These are phyloP conservation scores for Syncephalastrum racemosum DNA, from an alignment of 371 early-diverging fungal species.

Conservation along the genomic window DNA sequence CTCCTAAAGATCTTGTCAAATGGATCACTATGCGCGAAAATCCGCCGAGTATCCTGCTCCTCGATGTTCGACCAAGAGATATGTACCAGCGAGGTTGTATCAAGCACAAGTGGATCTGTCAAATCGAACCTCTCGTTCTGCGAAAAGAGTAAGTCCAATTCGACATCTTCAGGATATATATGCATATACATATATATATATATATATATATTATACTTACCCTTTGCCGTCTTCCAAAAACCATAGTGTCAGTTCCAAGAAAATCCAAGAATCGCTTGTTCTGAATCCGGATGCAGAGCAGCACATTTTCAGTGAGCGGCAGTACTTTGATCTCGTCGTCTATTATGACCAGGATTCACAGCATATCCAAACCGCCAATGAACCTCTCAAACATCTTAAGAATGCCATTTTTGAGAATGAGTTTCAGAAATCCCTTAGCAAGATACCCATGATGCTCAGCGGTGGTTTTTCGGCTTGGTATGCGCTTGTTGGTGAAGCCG, in stretches of 20 bases:
- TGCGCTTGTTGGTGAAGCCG: slow-evolving; percentile 37
- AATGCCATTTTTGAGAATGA: slow-evolving; percentile 64
- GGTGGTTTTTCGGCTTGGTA: slow-evolving; percentile 83
- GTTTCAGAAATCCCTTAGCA: slow-evolving; percentile 42
- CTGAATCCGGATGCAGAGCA: slow-evolving; percentile 51
- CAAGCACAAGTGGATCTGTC: slow-evolving; percentile 66
- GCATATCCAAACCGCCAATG: slow-evolving; percentile 10
- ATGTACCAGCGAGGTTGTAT: slow-evolving; percentile 74
- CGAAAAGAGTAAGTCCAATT: slow-evolving; percentile 47
- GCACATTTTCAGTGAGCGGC: slow-evolving; percentile 61
- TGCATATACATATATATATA: not conserved
- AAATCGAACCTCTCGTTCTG: slow-evolving; percentile 79
- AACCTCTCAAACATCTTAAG: slow-evolving; percentile 39
- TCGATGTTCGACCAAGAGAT: slow-evolving; percentile 79
- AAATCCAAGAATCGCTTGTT: slow-evolving; percentile 47
- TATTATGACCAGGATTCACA: slow-evolving; percentile 65
- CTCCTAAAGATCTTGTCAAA: slow-evolving; percentile 41
- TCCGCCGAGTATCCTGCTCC: slow-evolving; percentile 62
- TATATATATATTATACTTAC: not conserved
- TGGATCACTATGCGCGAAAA: slow-evolving; percentile 34
- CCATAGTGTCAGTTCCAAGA: slow-evolving; percentile 40
- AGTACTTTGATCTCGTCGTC: slow-evolving; percentile 74
- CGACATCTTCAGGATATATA: not conserved
- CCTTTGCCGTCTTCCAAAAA: not conserved
- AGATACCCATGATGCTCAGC: slow-evolving; percentile 64